Base-by-base conservation (phyloP, 208 protist genomes). In the Crithidia fasciculata region DNA sequence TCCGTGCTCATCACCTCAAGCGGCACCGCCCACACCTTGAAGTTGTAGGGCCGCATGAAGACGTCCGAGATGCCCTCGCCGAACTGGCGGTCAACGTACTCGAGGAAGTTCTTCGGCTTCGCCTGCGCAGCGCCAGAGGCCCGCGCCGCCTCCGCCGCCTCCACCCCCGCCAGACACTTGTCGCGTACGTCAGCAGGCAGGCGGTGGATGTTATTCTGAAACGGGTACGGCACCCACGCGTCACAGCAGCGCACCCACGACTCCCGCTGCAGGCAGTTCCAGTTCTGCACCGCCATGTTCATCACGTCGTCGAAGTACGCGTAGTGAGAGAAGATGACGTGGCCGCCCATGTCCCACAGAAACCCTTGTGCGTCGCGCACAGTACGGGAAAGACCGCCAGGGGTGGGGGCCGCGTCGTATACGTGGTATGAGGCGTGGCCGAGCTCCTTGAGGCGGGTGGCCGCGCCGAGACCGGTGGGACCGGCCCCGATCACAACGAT, bases 241-340 rank as follows among this genome's bases (percentile, higher is more conserved):
- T 69, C 81, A 28, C 62, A 62, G 66, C 88, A 80, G 44, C 84
- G 76, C 50, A 92, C 83, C 64, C 79, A 85, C 13, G 87, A 89
- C 56, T 87, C 85, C 40, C 90, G 85, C 75, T 89, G 66, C 36
- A 88, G 81, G 9, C 53, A 59, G 60, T 90, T 89, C 83, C 85
- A 88, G 15, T 82, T 64, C 41, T 66, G 12, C 16, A 93, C 55
- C 8, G 84, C 70, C 37, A 81, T 45, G 77, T 91, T 82, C 79
- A 95, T 89, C 12, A 91, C 79, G 41, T 89, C 83, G 69, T 95
- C 90, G 69, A 93, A 95, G 76, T 91, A 95, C 36, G 85, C 79
- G 73, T 90, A 95, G 78, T 95, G 90, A 2, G 87, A 93, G 65
- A 95, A 95, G 72, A 95, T 89, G 37, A 92, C 86, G 79, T 95